A percentile compares a stretch with the other conserved stretches of the same genome.
phyloP scores from a whole-genome alignment of 148 eudicot species.

The Bassia scoparia region DNA sequence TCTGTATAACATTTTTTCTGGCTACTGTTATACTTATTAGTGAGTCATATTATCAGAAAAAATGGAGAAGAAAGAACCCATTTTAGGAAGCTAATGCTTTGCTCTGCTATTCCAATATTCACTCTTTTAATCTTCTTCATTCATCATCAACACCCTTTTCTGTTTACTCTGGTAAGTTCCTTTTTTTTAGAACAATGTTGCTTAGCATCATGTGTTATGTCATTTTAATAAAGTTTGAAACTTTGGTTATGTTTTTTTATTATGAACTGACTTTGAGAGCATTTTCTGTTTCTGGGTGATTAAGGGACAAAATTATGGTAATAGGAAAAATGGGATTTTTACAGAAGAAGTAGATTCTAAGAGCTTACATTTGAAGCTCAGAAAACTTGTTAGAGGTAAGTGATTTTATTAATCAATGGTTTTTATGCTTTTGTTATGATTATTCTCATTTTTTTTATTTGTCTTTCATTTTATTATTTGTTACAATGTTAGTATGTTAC shows the following conservation, averaged over 20 bases:
- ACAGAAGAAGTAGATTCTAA: not conserved
- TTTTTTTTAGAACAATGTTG: not conserved
- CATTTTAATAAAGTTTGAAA: not conserved
- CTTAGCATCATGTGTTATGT: not conserved
- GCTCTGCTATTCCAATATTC: constrained; percentile 25
- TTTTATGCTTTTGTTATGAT: not conserved
- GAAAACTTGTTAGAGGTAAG: constrained; percentile 34
- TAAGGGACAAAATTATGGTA: constrained; percentile 14
- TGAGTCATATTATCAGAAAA: not conserved
- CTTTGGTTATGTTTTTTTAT: not conserved
- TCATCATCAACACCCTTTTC: constrained; percentile 28
- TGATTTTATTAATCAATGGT: not conserved
- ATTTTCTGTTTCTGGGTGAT: constrained; percentile 15
- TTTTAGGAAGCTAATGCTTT: constrained; percentile 23
- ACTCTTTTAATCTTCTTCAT: constrained; percentile 20
- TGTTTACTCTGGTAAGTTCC: constrained; percentile 20
- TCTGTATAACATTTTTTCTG: not conserved
- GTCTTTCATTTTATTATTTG: not conserved
- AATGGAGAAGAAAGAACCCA: constrained; percentile 35
- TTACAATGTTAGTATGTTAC: too few species aligned
- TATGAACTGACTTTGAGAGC: not conserved
- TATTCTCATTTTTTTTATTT: not conserved
- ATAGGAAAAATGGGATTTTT: constrained; percentile 12
- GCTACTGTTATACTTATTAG: not conserved
- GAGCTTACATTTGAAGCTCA: constrained; percentile 27